A percentile compares a stretch with the other conserved stretches of the same genome.
Conservation (phyloP, 371 early-diverging fungal genomes). For the Sporodiniella umbellata region DNA sequence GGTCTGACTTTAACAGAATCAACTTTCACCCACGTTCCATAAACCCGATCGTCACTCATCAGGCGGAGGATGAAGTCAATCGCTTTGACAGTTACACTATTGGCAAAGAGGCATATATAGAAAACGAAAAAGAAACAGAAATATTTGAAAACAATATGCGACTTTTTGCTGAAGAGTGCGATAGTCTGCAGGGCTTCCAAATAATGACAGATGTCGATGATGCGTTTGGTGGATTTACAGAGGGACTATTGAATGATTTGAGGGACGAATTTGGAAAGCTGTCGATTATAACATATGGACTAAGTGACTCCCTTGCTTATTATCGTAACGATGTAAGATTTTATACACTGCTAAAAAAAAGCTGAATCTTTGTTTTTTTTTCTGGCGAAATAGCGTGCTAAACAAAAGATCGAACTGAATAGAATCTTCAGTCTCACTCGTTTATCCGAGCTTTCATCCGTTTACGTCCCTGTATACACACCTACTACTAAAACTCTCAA, state of each 20-base stretch:
- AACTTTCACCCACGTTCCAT: slow-evolving; percentile 76
- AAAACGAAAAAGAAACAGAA: slow-evolving; percentile 59
- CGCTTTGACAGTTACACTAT: slow-evolving; percentile 73
- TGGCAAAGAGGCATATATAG: slow-evolving; percentile 65
- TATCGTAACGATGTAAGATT: slow-evolving; percentile 32
- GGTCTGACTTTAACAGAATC: slow-evolving; percentile 82
- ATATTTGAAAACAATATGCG: slow-evolving; percentile 78
- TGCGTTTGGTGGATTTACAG: slow-evolving; percentile 77
- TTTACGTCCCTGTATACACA: slow-evolving; percentile 58
- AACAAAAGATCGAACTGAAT: slow-evolving; percentile 42
- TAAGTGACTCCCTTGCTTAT: slow-evolving; percentile 25
- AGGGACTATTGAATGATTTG: slow-evolving; percentile 60
- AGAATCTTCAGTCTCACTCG: slow-evolving; percentile 45
- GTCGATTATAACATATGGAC: slow-evolving; percentile 64
- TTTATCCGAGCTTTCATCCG: slow-evolving; percentile 47
- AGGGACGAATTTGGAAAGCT: slow-evolving; percentile 79
- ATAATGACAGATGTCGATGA: slow-evolving; percentile 67
- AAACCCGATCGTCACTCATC: slow-evolving; percentile 56
- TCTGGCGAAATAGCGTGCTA: slow-evolving; percentile 30
- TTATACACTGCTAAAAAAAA: neutral
- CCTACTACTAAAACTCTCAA: slow-evolving; percentile 23
- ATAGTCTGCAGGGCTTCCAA: slow-evolving; percentile 84
- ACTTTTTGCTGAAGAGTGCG: slow-evolving; percentile 82
- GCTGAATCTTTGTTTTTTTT: neutral
- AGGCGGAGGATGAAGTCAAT: slow-evolving; percentile 61